phyloP scores from a whole-genome alignment of 1,284 basidiomycete genomes.

The Xerocomus amazonicus region DNA sequence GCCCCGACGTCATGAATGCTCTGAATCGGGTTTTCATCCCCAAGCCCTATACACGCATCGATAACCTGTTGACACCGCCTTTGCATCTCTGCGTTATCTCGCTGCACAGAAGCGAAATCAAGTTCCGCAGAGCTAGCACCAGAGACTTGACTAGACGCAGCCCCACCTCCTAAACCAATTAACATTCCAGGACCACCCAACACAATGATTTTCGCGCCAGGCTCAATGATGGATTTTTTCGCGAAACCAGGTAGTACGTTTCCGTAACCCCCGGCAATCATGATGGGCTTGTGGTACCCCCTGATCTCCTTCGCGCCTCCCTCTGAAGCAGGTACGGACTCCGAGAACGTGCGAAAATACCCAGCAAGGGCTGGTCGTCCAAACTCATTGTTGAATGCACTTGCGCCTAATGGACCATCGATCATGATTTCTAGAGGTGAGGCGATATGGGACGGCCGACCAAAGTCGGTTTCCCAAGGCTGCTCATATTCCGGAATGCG shows the following conservation, averaged over 20 bases:
- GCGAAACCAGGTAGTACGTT: slow-evolving; percentile 85
- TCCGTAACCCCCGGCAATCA: slow-evolving; percentile 97
- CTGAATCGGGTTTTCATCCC: slow-evolving; percentile 78
- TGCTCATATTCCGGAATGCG: slow-evolving; percentile 84
- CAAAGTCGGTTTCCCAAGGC: slow-evolving; percentile 92
- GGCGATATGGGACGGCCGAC: slow-evolving; percentile 88
- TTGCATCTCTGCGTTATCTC: slow-evolving; percentile 99
- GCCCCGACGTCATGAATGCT: slow-evolving; percentile 99
- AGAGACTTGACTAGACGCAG: slow-evolving; percentile 89
- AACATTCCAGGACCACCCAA: slow-evolving; percentile 97
- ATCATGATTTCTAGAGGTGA: slow-evolving; percentile 96
- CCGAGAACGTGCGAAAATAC: slow-evolving; percentile 88
- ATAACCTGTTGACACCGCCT: slow-evolving; percentile 97
- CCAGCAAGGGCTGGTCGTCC: slow-evolving; percentile 85
- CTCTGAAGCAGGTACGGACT: slow-evolving; percentile 54
- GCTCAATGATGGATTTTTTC: slow-evolving; percentile 68
- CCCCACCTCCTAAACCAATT: slow-evolving; percentile 96
- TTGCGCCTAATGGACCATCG: slow-evolving; percentile 91
- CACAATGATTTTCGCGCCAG: slow-evolving; percentile 86
- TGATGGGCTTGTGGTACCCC: slow-evolving; percentile 99
- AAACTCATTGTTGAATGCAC: slow-evolving; percentile 99
- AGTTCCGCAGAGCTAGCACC: slow-evolving; percentile 87
- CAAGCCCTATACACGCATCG: slow-evolving; percentile 78
- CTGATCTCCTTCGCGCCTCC: slow-evolving; percentile 58
- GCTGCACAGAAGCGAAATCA: slow-evolving; percentile 96